A percentile compares a stretch with the other conserved stretches of the same genome.
These are phyloP conservation scores for Mycena leptocephala DNA, from an alignment of 768 basidiomycete species.

Conservation along the genomic window DNA sequence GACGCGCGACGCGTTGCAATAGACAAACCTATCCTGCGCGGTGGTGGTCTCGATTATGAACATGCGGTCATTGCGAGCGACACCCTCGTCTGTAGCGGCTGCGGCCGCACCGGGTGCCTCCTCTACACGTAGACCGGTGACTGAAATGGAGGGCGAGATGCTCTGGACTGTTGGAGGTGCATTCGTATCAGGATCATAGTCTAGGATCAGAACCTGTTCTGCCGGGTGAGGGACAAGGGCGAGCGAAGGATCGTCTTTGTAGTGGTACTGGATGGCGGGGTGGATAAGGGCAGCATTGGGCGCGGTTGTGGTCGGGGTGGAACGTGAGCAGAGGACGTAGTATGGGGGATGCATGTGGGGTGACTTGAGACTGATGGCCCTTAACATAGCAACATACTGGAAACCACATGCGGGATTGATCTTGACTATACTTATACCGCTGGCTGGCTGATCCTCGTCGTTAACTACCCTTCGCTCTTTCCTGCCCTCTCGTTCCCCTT, in stretches of 20 bases:
- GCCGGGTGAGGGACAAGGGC: conserved; percentile 73
- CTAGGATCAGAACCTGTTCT: conserved; percentile 84
- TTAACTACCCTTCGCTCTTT: conserved; percentile 31
- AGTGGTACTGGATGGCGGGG: conserved; percentile 86
- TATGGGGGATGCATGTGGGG: conserved; percentile 63
- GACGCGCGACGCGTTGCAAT: neutral
- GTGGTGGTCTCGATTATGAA: conserved; percentile 80
- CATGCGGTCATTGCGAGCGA: conserved; percentile 75
- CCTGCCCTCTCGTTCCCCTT: conserved; percentile 40
- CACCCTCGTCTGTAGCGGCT: conserved; percentile 60
- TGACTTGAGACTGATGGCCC: too few species aligned
- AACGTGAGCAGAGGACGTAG: conserved; percentile 75
- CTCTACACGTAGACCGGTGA: conserved; percentile 75
- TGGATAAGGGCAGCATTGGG: conserved; percentile 69
- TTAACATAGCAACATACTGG: too few species aligned
- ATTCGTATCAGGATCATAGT: conserved; percentile 68
- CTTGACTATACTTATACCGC: neutral
- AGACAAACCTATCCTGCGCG: conserved; percentile 67
- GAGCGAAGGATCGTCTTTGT: conserved; percentile 84
- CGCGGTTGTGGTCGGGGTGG: neutral
- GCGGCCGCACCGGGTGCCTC: conserved; percentile 82
- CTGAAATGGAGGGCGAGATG: conserved; percentile 60
- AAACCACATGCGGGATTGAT: neutral
- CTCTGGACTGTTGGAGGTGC: conserved; percentile 66
- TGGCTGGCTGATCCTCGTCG: conserved; percentile 32